Evolutionary conservation across 108 stramenopile genomes (phyloP).

Genomic region (Mediolabrus comicus): DNA sequence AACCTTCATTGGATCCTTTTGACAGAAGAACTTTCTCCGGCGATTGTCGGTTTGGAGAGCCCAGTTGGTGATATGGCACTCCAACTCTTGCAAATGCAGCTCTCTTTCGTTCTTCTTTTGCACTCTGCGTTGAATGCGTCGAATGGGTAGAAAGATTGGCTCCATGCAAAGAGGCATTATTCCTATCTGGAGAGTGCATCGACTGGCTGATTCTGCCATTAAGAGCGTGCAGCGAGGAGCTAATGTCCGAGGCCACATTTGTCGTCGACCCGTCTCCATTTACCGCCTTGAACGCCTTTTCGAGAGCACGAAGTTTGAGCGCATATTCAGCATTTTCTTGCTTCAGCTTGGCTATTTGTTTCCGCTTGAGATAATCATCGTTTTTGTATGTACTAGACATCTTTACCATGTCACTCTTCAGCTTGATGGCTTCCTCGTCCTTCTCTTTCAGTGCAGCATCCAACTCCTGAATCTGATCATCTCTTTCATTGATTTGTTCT

Average conservation of each 20-base stretch:
- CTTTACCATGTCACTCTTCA: constrained; percentile 59
- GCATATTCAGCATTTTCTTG: constrained; percentile 55
- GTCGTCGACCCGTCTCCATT: constrained; percentile 8
- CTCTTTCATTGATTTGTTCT: constrained; percentile 22
- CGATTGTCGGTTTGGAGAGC: too few species aligned
- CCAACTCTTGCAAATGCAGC: background rate
- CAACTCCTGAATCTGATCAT: constrained; percentile 26
- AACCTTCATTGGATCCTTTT: background rate
- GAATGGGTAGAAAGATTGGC: background rate
- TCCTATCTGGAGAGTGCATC: background rate
- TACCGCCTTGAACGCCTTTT: constrained; percentile 50
- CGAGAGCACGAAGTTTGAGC: constrained; percentile 48
- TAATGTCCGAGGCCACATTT: background rate
- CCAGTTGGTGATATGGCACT: background rate
- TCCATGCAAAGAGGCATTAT: background rate
- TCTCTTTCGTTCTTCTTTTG: background rate
- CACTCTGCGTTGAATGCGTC: background rate
- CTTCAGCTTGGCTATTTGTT: constrained; percentile 48
- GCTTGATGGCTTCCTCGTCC: constrained; percentile 38
- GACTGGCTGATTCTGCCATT: background rate
- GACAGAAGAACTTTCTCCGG: too few species aligned
- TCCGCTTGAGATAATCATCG: constrained; percentile 50
- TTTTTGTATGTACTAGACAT: constrained; percentile 52
- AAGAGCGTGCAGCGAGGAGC: background rate
- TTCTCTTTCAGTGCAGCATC: constrained; percentile 37